A percentile compares a stretch with the other conserved stretches of the same genome.
These are phyloP conservation scores for Articulospora tetracladia DNA, from an alignment of 495 filamentous ascomycete species.

Conservation along the genomic window DNA sequence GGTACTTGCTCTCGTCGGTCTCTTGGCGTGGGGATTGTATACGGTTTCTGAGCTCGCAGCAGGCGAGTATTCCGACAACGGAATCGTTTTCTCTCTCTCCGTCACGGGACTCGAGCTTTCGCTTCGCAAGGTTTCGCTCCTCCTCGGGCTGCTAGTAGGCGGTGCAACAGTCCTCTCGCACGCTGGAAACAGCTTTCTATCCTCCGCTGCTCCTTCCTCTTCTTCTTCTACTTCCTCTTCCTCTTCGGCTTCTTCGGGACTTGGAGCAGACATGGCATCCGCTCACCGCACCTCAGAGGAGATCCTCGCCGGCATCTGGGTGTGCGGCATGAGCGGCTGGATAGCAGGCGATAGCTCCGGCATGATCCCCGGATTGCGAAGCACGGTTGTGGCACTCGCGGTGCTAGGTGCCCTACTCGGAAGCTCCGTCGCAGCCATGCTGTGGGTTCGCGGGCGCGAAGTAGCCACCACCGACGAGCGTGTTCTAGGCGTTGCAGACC, in stretches of 20 bases:
- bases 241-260: no score
- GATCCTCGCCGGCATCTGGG: conserved; percentile 14
- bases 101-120: neutral
- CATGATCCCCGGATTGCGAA: conserved; percentile 9
- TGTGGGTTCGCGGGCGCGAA: conserved; percentile 10
- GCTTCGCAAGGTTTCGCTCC: conserved; percentile 1
- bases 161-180: conserved; percentile 8
- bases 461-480: conserved; percentile 3
- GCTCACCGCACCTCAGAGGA: neutral
- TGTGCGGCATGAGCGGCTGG: conserved; percentile 14
- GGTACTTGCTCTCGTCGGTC: conserved; percentile 9
- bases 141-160: conserved; percentile 13
- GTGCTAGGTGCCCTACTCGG: conserved; percentile 10
- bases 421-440: conserved; percentile 4
- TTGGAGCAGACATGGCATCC: neutral
- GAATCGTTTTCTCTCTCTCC: neutral
- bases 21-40: conserved; percentile 18
- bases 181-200: neutral
- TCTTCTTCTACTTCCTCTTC: neutral
- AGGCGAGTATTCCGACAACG: neutral
- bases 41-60: neutral
- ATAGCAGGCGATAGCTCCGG: neutral
- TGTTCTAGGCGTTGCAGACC: conserved; percentile 1
- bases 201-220: neutral
- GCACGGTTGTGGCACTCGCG: conserved; percentile 12